phyloP scores from a whole-genome alignment of 75 land plant genomes.

The Pinus tabuliformis region DNA sequence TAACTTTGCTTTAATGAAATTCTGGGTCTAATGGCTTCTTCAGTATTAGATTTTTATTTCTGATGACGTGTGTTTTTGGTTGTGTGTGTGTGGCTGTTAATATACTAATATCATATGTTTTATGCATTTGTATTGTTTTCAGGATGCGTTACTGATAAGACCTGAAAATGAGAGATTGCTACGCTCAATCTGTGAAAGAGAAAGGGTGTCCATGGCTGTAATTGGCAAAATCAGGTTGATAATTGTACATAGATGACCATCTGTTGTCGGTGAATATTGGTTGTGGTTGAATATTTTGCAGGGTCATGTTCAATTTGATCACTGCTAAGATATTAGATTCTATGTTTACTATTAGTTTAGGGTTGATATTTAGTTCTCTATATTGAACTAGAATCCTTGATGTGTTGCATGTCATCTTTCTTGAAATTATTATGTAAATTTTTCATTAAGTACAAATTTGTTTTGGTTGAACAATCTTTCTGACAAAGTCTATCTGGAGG shows the following conservation, averaged over 20 bases:
- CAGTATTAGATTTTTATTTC: neutral
- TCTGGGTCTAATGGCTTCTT: neutral
- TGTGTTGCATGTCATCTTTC: neutral
- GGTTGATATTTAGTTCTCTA: neutral
- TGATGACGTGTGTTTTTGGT: neutral
- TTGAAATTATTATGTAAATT: neutral
- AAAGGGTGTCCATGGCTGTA: slow-evolving; percentile 96
- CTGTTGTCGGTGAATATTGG: neutral
- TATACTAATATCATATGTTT: neutral
- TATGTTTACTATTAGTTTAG: neutral
- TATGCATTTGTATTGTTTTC: neutral
- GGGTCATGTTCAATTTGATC: neutral
- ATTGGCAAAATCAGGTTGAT: slow-evolving; percentile 73
- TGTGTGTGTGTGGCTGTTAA: neutral
- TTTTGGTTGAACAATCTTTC: neutral
- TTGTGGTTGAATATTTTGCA: neutral
- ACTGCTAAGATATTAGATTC: neutral
- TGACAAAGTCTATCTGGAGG: neutral
- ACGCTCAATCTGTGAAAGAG: slow-evolving; percentile 78
- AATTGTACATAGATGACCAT: neutral
- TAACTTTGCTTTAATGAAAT: neutral
- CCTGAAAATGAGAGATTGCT: slow-evolving; percentile 71
- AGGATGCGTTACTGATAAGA: slow-evolving; percentile 83
- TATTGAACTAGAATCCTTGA: neutral
- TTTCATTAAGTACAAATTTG: neutral